These are phyloP conservation scores for Polymyxa betae DNA, from an alignment of 208 protist species.

Conservation along the genomic window DNA sequence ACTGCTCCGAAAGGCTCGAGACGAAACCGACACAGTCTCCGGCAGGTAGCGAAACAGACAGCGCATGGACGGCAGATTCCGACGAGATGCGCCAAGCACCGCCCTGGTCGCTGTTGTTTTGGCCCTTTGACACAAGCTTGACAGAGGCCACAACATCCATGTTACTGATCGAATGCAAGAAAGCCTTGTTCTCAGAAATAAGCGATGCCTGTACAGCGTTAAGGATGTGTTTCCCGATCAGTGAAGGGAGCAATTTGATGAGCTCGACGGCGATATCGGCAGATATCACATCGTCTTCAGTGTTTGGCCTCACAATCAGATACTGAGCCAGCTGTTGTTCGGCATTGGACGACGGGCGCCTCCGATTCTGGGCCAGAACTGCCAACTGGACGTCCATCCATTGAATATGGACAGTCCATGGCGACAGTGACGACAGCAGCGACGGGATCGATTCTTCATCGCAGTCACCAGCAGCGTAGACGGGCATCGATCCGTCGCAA, in stretches of 20 bases:
- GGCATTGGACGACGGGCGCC: background rate
- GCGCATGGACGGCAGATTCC: conserved; percentile 14
- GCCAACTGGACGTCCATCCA: conserved; percentile 46
- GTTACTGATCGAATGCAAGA: no score
- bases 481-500: background rate
- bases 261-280: background rate
- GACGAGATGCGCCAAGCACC: background rate
- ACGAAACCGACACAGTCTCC: background rate
- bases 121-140: no score
- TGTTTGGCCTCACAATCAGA: background rate
- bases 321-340: background rate
- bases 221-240: background rate
- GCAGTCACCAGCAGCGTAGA: background rate
- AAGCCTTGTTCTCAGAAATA: no score
- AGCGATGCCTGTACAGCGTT: background rate
- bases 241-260: conserved; percentile 16
- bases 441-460: background rate
- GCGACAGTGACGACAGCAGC: background rate
- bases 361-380: background rate
- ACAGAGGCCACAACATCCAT: no score
- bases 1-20: conserved; percentile 31
- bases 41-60: background rate
- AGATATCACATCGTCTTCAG: background rate
- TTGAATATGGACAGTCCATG: conserved; percentile 18
- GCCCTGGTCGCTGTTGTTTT: no score